Base-by-base conservation (phyloP, 345 rosid genomes). In the Diplotaxis tenuifolia region DNA sequence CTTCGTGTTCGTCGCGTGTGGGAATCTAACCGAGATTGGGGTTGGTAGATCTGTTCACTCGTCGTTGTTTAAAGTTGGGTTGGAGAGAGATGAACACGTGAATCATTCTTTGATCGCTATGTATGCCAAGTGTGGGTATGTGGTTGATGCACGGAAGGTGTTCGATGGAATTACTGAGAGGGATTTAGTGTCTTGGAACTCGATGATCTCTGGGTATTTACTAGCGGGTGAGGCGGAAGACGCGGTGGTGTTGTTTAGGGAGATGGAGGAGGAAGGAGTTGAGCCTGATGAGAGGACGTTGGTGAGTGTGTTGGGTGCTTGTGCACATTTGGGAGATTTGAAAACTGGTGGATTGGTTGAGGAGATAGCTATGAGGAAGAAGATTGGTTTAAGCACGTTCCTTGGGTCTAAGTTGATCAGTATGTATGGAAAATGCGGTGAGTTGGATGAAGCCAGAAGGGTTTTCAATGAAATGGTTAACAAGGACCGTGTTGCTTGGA, bases 341-440 rank as follows among this genome's bases (percentile, higher is more conserved):
- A 81, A 31, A 38, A 68, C 84, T n/a, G 98, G 96, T 77, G 83
- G 74, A 79, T 82, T 84, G 81, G 67, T 93, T 49, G 89, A 86
- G 76, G 86, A 71, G 71, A 75, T 76, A 40, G 84, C 86, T 28
- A 20, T 62, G 50, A 70, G 70, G 68, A 85, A 75, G 62, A 81
- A 74, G 69, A 86, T 91, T 72, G 71, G 73, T 70, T 65, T 88
- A 18, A 86, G 80, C 67, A 70, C 87, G 3, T 89, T 78, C 9
- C 40, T 86, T 18, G 97, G 88, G 18, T 78, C 97, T 74, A 87
- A 92, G 38, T 72, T 91, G 76, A 83, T 93, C 82, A 84, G 53
- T 75, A 91, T 91, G 97, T 91, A 84, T 65, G 92, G 89, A 3
- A 91, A 88, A 75, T 91, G 98, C 61, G 96, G 96, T 23, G 91